These are phyloP conservation scores for Verticillium isaacii DNA, from an alignment of 2,329 filamentous ascomycete genomes.

Conservation along the genomic window DNA sequence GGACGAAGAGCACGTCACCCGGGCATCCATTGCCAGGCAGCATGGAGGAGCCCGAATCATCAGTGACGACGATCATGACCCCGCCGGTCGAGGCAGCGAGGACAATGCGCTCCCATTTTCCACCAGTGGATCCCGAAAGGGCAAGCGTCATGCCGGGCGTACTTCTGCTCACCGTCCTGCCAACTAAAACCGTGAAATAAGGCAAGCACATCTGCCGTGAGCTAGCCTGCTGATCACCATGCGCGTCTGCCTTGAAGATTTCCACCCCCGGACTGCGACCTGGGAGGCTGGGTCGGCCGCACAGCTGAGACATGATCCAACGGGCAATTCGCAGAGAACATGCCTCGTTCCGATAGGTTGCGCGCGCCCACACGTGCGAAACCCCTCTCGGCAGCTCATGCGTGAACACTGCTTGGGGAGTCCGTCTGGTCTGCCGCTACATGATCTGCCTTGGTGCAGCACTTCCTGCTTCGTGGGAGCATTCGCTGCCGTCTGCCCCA, in stretches of 20 bases:
- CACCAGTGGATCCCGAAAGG: not conserved
- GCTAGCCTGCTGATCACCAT: not conserved
- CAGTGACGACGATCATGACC: not conserved
- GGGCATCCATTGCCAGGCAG: not conserved
- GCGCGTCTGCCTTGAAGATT: not conserved
- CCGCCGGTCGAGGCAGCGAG: not conserved
- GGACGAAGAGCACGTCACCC: not conserved
- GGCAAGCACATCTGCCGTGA: not conserved
- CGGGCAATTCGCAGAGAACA: not conserved
- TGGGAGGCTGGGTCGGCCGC: not conserved
- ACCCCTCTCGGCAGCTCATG: not conserved
- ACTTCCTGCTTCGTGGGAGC: not conserved
- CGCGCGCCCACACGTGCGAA: not conserved
- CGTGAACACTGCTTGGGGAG: not conserved
- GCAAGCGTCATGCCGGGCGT: not conserved
- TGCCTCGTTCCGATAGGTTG: not conserved
- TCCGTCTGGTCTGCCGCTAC: not conserved
- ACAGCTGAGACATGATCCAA: not conserved
- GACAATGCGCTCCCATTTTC: not conserved
- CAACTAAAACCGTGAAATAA: not conserved
- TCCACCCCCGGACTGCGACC: not conserved
- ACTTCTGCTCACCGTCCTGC: not conserved
- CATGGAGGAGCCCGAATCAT: not conserved
- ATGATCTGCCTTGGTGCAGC: not conserved
- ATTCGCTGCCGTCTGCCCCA: not conserved